Evolutionary conservation across 164 flowering plant species (phyloP).

Genomic region (Sextonia rubra): DNA sequence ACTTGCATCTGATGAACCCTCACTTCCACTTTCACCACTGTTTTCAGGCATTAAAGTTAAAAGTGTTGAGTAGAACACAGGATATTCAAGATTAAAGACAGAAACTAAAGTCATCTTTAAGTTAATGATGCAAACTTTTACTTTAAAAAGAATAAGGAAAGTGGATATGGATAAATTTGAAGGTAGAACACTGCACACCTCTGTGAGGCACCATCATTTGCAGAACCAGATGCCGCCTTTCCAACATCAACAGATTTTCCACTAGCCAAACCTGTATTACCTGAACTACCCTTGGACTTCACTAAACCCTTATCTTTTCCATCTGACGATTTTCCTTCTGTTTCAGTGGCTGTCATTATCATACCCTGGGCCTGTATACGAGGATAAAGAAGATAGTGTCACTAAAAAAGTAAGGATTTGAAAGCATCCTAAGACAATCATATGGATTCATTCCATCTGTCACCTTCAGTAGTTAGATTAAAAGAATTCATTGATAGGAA

Average conservation of each 20-base stretch:
- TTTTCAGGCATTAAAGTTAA: background rate
- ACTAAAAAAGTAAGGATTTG: background rate
- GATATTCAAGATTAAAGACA: background rate
- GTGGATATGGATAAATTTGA: background rate
- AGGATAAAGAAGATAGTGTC: background rate
- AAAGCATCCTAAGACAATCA: background rate
- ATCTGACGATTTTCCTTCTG: constrained; percentile 52
- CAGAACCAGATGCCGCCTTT: constrained; percentile 74
- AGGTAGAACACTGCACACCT: constrained; percentile 38
- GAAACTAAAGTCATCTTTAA: background rate
- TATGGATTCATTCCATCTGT: background rate
- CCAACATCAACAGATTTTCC: constrained; percentile 62
- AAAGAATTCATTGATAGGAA: background rate
- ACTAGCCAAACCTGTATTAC: constrained; percentile 25
- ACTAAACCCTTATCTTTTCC: constrained; percentile 43
- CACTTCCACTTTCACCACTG: constrained; percentile 86
- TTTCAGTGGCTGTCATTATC: constrained; percentile 31
- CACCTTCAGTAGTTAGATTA: background rate
- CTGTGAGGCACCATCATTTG: constrained; percentile 79
- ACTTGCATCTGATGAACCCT: constrained; percentile 68
- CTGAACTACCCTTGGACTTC: constrained; percentile 58
- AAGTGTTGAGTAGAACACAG: background rate
- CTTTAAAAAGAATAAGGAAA: background rate
- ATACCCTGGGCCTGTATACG: constrained; percentile 45
- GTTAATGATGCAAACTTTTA: background rate